Evolutionary conservation across 495 filamentous ascomycete genomes (phyloP).

Genomic region (Podospora bellae-mahoneyi): DNA sequence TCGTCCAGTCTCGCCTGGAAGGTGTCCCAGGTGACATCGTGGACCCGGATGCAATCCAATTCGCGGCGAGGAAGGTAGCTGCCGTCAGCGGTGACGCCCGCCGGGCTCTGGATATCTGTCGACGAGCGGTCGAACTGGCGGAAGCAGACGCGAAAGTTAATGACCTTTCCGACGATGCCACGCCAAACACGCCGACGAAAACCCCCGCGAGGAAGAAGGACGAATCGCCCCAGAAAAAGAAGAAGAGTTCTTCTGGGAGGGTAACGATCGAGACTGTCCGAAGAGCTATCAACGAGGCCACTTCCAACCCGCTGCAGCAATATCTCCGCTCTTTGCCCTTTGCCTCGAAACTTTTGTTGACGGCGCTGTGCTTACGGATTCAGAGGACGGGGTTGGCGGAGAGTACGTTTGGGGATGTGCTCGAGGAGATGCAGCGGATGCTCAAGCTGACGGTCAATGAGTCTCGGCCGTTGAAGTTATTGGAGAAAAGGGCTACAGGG

Average conservation of each 20-base stretch:
- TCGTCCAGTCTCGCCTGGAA: slow-evolving; percentile 84
- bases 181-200: slow-evolving; percentile 44
- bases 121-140: slow-evolving; percentile 91
- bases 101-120: slow-evolving; percentile 90
- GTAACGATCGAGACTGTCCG: slow-evolving; percentile 94
- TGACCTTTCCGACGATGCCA: slow-evolving; percentile 10
- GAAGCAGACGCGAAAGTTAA: slow-evolving; percentile 61
- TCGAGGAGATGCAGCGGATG: slow-evolving; percentile 81
- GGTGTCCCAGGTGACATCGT: slow-evolving; percentile 87
- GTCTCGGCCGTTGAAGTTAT: slow-evolving; percentile 35
- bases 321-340: slow-evolving; percentile 79
- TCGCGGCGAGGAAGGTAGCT: slow-evolving; percentile 93
- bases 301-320: slow-evolving; percentile 84
- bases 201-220: slow-evolving; percentile 19
- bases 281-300: slow-evolving; percentile 90
- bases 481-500: slow-evolving; percentile 20
- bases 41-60: slow-evolving; percentile 90
- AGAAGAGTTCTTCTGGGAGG: slow-evolving; percentile 39
- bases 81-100: slow-evolving; percentile 93
- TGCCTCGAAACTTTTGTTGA: slow-evolving; percentile 76
- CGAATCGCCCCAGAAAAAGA: slow-evolving; percentile 26
- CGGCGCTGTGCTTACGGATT: slow-evolving; percentile 73
- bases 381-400: slow-evolving; percentile 81
- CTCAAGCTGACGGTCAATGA: slow-evolving; percentile 56
- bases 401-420: slow-evolving; percentile 81